Base-by-base conservation (phyloP, 2,329 filamentous ascomycete species). In the Epichloe aotearoae region DNA sequence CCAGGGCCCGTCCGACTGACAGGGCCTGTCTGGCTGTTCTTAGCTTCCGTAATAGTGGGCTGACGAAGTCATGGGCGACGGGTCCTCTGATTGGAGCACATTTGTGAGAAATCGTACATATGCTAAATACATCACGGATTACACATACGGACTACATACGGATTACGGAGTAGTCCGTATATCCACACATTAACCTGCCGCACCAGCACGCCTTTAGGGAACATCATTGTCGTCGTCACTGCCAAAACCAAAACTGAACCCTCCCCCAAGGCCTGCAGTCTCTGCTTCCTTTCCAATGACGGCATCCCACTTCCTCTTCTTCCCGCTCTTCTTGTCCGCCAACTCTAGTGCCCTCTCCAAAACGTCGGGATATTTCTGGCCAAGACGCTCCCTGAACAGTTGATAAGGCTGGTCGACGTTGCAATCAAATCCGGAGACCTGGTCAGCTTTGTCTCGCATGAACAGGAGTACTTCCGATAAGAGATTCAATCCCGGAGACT, bases 301-400 rank as follows among this genome's bases (percentile, higher is more conserved):
- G 52, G 83, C 77, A 62, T 94, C 87, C 91, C 91, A 97, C 60
- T 85, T 94, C 47, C 88, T 79, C 69, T 90, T 93, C 64, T 77
- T 88, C 4, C 75, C 76, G 19, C 67, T 72, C 61, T 75, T 83
- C 58, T 73, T 80, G 52, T 85, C 81, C 50, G 89, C 62, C 59
- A 86, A 77, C 17, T 73, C 69, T 45, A 89, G 62, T 1, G 82
- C 85, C 54, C 79, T 74, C 42, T 81, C 73, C 23, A 91, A 67
- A n/a, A 89, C 62, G 0, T 82, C 77, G 0, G 88, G 84, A 57
- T 87, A 74, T 26, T 72, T 65, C 49, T 76, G 72, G 49, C 68
- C 66, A 62, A 97, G 75, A 37, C 83, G 77, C 50, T 83, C 74
- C 4, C 85, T 74, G 63, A 97, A 96, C 4, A 89, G 71, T 6